phyloP scores from a whole-genome alignment of 192 early-diverging fungal species.

The Fimicolochytrium jonesii region DNA sequence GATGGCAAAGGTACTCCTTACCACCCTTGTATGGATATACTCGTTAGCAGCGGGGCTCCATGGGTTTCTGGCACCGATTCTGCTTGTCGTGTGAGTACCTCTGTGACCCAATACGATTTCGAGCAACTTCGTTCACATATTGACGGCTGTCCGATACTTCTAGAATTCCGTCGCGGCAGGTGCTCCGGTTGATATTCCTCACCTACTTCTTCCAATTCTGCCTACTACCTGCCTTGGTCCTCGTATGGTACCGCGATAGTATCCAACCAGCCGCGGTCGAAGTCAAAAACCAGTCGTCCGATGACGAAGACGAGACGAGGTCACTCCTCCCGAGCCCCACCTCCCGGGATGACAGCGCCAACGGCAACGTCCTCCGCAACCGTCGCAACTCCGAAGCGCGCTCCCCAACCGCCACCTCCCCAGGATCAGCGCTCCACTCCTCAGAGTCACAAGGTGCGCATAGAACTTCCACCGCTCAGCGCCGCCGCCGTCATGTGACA shows the following conservation, averaged over 20 bases:
- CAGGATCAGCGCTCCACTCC: too few species aligned
- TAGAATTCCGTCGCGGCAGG: conserved; percentile 8
- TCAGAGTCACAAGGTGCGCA: background rate
- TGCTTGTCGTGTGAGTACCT: conserved; percentile 14
- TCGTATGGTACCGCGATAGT: conserved; percentile 20
- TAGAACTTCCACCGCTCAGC: background rate
- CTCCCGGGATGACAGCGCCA: too few species aligned
- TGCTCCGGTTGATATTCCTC: conserved; percentile 14
- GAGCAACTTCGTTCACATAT: too few species aligned
- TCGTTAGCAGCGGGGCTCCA: conserved; percentile 13
- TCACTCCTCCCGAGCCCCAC: too few species aligned
- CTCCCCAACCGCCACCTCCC: background rate
- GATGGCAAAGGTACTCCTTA: conserved; percentile 23
- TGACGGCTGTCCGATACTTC: too few species aligned
- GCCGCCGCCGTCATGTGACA: too few species aligned
- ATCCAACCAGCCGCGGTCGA: too few species aligned
- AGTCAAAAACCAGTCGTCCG: too few species aligned
- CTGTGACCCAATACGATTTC: too few species aligned
- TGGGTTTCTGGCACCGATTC: conserved; percentile 15
- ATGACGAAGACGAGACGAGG: too few species aligned
- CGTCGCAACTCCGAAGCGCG: too few species aligned
- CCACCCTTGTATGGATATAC: conserved; percentile 22
- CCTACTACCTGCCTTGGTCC: conserved; percentile 13
- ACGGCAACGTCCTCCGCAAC: too few species aligned
- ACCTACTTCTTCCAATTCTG: conserved; percentile 23